phyloP scores from a whole-genome alignment of 495 filamentous ascomycete species.

The Podospora pseudopauciseta region DNA sequence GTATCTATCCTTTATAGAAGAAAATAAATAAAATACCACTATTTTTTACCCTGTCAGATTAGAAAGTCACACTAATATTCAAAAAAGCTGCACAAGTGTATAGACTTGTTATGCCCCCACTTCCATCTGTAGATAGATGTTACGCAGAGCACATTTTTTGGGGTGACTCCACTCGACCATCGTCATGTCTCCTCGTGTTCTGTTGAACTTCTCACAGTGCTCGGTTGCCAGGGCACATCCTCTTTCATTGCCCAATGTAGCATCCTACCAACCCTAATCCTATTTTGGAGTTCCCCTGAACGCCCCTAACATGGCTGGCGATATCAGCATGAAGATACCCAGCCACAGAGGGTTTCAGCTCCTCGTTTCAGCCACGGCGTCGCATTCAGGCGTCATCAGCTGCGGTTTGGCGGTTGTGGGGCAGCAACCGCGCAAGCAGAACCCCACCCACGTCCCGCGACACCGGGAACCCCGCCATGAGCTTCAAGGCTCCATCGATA shows the following conservation, averaged over 20 bases:
- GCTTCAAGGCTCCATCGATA: constrained; percentile 17
- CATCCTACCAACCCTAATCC: not conserved
- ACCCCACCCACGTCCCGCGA: constrained; percentile 27
- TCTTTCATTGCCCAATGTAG: not conserved
- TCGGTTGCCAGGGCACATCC: not conserved
- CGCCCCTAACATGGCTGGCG: not conserved
- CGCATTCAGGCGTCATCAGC: constrained; percentile 25
- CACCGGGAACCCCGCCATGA: constrained; percentile 21
- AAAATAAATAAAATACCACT: too few species aligned
- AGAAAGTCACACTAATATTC: too few species aligned
- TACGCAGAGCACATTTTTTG: too few species aligned
- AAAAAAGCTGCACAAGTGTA: too few species aligned
- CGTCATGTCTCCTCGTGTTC: too few species aligned
- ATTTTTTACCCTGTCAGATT: too few species aligned
- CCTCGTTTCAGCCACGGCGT: constrained; percentile 18
- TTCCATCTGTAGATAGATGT: too few species aligned
- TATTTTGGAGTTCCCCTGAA: not conserved
- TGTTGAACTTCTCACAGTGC: not conserved
- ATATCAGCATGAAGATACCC: not conserved
- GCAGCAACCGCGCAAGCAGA: constrained; percentile 23
- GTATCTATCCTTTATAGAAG: too few species aligned
- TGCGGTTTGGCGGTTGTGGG: constrained; percentile 16
- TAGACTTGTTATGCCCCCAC: too few species aligned
- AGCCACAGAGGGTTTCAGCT: constrained; percentile 25
- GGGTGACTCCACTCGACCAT: too few species aligned